Base-by-base conservation (phyloP, 768 basidiomycete genomes). In the Calocybe cyanea region DNA sequence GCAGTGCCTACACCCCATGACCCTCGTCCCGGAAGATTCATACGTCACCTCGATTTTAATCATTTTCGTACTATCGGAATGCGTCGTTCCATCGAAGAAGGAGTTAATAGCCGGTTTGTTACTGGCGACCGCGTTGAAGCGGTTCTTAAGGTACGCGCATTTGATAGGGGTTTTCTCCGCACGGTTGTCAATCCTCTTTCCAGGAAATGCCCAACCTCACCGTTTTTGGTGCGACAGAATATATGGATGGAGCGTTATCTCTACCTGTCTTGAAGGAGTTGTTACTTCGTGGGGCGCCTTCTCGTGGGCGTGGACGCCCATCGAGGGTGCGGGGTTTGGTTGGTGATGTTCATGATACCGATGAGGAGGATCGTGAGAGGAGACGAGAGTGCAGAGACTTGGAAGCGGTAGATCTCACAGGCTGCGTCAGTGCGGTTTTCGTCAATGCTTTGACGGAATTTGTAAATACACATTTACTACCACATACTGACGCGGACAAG, bases 51-150 rank as follows among this genome's bases (percentile, higher is more conserved):
- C 11, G 91, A 92, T 59, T 99, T 99, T 59, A 94, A 92, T 56
- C 92, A 95, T 62, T 99, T 99, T 72, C 82, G 94, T 20, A 95
- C 96, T 19, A 92, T 95, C 45, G 95, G 95, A 0, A 93, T 97
- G 83, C 80, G 92, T 39, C 83, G 96, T 15, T 90, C 88, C 3
- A 81, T 96, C 2, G 91, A 90, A 23, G 92, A 96, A 63, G 87
- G 92, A 32, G 80, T 90, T 11, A 83, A 80, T 43, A 86, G 87
- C 55, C 87, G 92, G 8, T 99, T 95, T 57, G 94, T 99, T 30
- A 99, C 95, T 1, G 86, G 87, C 0, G 85, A 87, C 45, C 80
- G 95, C 44, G 76, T 99, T 3, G 75, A 83, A 46, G 80, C 81
- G 0, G 73, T 92, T 19, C 70, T 92, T 23, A 88, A 89, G 76